A percentile compares a stretch with the other conserved stretches of the same genome.
Conservation (phyloP, 805 yeast genomes). For the Candida glaebosa region DNA sequence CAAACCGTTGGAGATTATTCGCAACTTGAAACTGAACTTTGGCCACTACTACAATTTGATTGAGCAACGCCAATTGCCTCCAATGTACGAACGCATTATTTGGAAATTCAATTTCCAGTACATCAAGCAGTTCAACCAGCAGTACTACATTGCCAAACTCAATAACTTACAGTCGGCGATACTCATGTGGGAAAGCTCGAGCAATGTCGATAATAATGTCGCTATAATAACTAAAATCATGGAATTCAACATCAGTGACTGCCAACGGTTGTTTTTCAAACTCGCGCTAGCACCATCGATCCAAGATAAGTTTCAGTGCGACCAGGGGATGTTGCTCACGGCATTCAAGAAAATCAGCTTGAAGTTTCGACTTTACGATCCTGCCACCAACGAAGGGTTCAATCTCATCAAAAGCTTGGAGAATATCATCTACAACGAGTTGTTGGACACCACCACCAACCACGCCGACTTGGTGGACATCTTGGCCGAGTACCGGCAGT, state of each 20-base stretch:
- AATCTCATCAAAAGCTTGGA: constrained; percentile 14
- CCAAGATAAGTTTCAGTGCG: constrained; percentile 11
- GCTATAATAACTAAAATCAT: not conserved
- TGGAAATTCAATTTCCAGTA: constrained; percentile 42
- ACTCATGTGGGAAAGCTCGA: constrained; percentile 38
- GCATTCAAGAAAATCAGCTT: constrained; percentile 29
- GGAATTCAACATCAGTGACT: constrained; percentile 13
- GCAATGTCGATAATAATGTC: constrained; percentile 6
- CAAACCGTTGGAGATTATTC: constrained; percentile 28
- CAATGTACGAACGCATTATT: constrained; percentile 38
- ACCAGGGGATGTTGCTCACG: constrained; percentile 23
- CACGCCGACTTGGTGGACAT: constrained; percentile 7
- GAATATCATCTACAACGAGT: constrained; percentile 10
- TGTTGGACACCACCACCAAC: constrained; percentile 4
- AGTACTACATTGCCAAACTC: constrained; percentile 19
- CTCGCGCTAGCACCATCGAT: constrained; percentile 15
- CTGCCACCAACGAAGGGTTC: constrained; percentile 9
- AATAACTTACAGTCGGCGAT: constrained; percentile 22
- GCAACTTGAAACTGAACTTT: constrained; percentile 27
- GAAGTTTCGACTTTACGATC: constrained; percentile 24
- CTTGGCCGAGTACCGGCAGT: constrained; percentile 9
- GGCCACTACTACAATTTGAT: constrained; percentile 25
- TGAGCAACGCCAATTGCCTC: constrained; percentile 17
- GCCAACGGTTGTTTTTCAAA: constrained; percentile 24
- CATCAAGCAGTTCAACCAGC: constrained; percentile 18